Base-by-base conservation (phyloP, 345 rosid genomes). In the Eucalyptus marginata region DNA sequence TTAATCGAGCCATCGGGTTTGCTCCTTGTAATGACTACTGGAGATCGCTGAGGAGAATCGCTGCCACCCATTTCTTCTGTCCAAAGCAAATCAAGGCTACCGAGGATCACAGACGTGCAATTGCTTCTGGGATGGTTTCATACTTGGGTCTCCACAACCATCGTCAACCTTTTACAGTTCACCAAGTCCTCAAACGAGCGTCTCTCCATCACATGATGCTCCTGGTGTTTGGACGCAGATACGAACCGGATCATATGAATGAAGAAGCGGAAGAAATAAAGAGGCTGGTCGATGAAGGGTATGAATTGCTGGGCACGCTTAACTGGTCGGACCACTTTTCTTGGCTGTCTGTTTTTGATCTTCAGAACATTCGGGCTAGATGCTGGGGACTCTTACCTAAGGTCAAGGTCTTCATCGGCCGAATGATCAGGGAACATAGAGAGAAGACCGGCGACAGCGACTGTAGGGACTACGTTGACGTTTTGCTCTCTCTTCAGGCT, bases 291-390 rank as follows among this genome's bases (percentile, higher is more conserved):
- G 94, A 91, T 13, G 94, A 93, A 90, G 96, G 95, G 10, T 94
- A 93, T 29, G 92, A 93, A 7, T 83, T 94, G 14, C 88, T 94
- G 3, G 96, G 96, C 58, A 92, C 87, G 86, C 90, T 93, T 20
- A 94, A 93, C 81, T 94, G 92, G 94, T 90, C 94, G 40, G 96
- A 94, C 91, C 94, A 94, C 88, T 93, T 93, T 22, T 92, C 95
- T 18, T 93, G 95, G 94, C 76, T 94, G 7, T 90, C 93, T 25
- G 89, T 36, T 44, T 89, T 94, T 7, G 95, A 94, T 88, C 89
- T 89, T 8, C 95, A 93, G 89, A 91, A 86, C 56, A 88, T 94
- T 64, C 91, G 94, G 89, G 51, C 90, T 86, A 90, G 96, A 49
- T 94, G 94, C 94, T 88, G 90, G 25, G 50, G 85, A 27, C 89